phyloP scores from a whole-genome alignment of 2,329 filamentous ascomycete species.

The Fusarium heterosporum region DNA sequence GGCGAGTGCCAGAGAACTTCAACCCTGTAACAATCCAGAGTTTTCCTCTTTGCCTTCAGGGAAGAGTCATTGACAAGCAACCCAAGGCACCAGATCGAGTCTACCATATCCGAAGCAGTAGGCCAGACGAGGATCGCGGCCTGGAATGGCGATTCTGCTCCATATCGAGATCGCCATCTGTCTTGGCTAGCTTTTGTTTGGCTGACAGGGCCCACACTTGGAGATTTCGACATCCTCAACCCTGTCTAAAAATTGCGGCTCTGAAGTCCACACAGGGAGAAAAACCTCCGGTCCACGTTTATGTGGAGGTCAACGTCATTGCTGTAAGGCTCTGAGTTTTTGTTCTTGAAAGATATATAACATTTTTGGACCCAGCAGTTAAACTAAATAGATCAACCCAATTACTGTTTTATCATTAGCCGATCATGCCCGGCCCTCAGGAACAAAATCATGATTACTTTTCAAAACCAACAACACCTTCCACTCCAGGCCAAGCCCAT shows the following conservation, averaged over 20 bases:
- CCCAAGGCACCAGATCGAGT: neutral
- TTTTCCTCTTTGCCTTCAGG: neutral
- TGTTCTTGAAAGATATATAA: constrained; percentile 2
- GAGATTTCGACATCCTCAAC: neutral
- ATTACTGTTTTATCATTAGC: fast-evolving
- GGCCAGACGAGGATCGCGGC: neutral
- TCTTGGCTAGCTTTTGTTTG: neutral
- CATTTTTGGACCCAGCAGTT: neutral
- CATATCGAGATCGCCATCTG: constrained; percentile 7
- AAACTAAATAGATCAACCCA: neutral
- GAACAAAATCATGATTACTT: constrained; percentile 25
- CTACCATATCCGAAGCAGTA: neutral
- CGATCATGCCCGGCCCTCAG: constrained; percentile 4
- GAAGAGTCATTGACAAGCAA: constrained; percentile 7
- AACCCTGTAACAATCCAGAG: neutral
- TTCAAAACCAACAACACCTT: constrained; percentile 14
- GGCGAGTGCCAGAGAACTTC: neutral
- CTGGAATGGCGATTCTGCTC: constrained; percentile 1
- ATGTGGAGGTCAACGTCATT: constrained; percentile 30
- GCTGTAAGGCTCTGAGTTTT: neutral
- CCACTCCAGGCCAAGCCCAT: constrained; percentile 24
- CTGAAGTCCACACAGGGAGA: constrained; percentile 11
- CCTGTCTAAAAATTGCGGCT: neutral
- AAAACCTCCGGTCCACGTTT: constrained; percentile 25
- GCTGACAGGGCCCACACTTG: constrained; percentile 10